Conservation (phyloP, 2,329 filamentous ascomycete genomes). For the Parastagonospora nodorum region DNA sequence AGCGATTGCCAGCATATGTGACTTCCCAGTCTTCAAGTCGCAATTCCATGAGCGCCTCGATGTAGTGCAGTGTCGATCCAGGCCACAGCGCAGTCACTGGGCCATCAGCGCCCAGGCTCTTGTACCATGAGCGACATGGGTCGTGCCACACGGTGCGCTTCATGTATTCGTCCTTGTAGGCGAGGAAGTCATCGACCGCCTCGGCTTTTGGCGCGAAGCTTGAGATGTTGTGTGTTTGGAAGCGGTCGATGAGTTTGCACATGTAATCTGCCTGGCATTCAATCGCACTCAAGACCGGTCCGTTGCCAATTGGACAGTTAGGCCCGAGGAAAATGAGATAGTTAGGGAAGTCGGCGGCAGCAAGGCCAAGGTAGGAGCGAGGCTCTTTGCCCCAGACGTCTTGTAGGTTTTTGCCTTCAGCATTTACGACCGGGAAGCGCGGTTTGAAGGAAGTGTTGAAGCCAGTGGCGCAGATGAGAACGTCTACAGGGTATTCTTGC, state of each 20-base stretch:
- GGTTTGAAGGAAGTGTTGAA: conserved; percentile 50
- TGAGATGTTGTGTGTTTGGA: conserved; percentile 55
- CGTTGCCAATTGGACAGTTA: conserved; percentile 51
- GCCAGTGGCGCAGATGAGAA: conserved; percentile 45
- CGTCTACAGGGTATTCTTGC: conserved; percentile 42
- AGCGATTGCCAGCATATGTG: conserved; percentile 44
- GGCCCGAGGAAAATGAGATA: conserved; percentile 51
- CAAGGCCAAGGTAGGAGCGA: conserved; percentile 53
- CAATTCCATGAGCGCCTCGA: conserved; percentile 54
- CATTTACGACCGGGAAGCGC: conserved; percentile 52
- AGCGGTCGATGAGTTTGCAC: conserved; percentile 56
- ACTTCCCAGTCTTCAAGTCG: conserved; percentile 56
- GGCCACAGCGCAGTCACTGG: conserved; percentile 51
- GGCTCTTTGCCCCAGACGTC: conserved; percentile 51
- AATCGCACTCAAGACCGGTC: conserved; percentile 50
- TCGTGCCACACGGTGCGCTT: conserved; percentile 53
- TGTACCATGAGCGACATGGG: conserved; percentile 53
- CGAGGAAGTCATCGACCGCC: conserved; percentile 57
- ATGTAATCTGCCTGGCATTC: conserved; percentile 58
- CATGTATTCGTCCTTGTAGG: conserved; percentile 54
- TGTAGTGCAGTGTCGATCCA: conserved; percentile 55
- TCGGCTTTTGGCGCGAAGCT: conserved; percentile 51
- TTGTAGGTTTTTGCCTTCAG: conserved; percentile 48
- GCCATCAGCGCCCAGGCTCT: conserved; percentile 37
- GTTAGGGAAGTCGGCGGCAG: conserved; percentile 55